phyloP scores from a whole-genome alignment of 169 alveolate genomes.

The Plasmodium gaboni region DNA sequence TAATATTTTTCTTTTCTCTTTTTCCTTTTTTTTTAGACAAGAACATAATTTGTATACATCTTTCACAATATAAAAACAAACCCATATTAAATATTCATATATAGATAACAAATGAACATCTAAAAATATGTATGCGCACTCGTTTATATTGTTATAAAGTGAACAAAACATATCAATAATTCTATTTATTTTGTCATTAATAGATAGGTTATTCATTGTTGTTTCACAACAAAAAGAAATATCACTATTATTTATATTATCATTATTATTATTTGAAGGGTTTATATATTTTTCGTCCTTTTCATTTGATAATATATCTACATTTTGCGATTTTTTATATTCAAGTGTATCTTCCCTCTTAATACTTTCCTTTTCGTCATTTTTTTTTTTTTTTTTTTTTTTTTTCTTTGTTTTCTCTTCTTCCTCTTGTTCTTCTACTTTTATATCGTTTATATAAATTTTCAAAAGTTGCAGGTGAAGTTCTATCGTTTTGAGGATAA shows the following conservation, averaged over 20 bases:
- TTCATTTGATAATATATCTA: too few species aligned
- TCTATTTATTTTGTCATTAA: slow-evolving; percentile 34
- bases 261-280: neutral
- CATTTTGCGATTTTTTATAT: too few species aligned
- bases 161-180: slow-evolving; percentile 27
- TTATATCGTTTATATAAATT: slow-evolving; percentile 23
- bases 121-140: slow-evolving; percentile 42
- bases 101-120: slow-evolving; percentile 54
- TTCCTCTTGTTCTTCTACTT: neutral
- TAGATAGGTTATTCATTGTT: neutral
- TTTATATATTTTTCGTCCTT: too few species aligned
- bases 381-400: neutral
- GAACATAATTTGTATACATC: slow-evolving; percentile 41
- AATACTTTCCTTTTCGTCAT: neutral
- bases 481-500: slow-evolving; percentile 23
- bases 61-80: slow-evolving; percentile 46
- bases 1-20: slow-evolving; percentile 27
- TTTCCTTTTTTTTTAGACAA: slow-evolving; percentile 32
- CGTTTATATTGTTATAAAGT: slow-evolving; percentile 46
- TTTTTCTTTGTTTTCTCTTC: neutral
- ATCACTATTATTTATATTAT: neutral
- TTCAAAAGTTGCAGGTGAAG: slow-evolving; percentile 25
- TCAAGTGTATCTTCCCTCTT: too few species aligned
- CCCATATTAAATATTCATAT: slow-evolving; percentile 42
- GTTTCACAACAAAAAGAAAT: neutral